phyloP scores from a whole-genome alignment of 306 rosid genomes.

The Myrica gale region DNA sequence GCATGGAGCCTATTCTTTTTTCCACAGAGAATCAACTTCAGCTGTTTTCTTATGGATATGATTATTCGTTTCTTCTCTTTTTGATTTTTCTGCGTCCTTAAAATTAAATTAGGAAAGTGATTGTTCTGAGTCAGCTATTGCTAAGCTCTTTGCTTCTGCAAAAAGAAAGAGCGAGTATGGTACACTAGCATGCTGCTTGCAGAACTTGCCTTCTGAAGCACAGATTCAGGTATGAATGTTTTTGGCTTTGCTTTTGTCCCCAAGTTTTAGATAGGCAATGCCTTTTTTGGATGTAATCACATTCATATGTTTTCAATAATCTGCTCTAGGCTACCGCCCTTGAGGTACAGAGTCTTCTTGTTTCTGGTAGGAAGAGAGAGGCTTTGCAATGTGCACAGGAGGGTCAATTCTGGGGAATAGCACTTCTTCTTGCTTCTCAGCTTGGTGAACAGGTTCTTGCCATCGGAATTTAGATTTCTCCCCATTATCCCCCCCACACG shows the following conservation, averaged over 20 bases:
- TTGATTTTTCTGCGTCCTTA: not conserved
- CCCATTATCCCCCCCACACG: not conserved
- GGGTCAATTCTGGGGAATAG: conserved; percentile 99
- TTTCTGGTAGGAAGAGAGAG: conserved; percentile 84
- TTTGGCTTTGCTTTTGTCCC: not conserved
- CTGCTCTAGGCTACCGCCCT: conserved; percentile 66
- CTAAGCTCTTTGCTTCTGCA: conserved; percentile 75
- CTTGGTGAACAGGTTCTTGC: conserved; percentile 80
- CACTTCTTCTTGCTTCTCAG: conserved; percentile 89
- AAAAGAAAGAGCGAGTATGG: conserved; percentile 54
- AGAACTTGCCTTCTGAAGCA: conserved; percentile 71
- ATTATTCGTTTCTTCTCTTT: conserved; percentile 4
- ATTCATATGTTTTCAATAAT: conserved; percentile 18
- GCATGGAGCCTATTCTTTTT: not conserved
- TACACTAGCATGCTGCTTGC: conserved; percentile 59
- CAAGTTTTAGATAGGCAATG: conserved; percentile 18
- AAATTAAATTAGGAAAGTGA: conserved; percentile 64
- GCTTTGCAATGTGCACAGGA: conserved; percentile 86
- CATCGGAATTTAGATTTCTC: not conserved
- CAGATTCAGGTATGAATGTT: conserved; percentile 53
- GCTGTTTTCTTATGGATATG: not conserved
- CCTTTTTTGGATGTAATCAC: not conserved
- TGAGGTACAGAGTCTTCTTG: conserved; percentile 84
- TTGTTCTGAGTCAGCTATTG: conserved; percentile 74
- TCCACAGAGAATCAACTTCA: not conserved